phyloP scores from a whole-genome alignment of 768 basidiomycete species.

The Naganishia vishniacii region DNA sequence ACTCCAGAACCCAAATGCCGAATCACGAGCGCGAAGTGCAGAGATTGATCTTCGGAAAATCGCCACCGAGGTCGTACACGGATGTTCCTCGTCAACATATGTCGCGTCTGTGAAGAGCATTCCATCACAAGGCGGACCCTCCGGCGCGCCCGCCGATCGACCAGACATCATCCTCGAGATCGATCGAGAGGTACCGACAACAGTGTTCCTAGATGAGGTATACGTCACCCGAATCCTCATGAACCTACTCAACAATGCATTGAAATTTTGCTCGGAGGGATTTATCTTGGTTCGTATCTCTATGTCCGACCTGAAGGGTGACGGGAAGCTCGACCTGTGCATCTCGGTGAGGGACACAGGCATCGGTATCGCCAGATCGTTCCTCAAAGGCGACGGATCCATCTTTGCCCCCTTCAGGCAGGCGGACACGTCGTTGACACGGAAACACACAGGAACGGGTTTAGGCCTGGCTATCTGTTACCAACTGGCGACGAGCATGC shows the following conservation, averaged over 20 bases:
- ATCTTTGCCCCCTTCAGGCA: conserved; percentile 22
- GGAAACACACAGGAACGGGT: conserved; percentile 22
- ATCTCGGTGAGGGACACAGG: conserved; percentile 22
- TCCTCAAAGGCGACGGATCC: neutral
- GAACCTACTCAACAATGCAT: conserved; percentile 25
- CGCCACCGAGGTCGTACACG: conserved; percentile 9
- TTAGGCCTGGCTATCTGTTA: conserved; percentile 22
- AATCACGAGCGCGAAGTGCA: conserved; percentile 15
- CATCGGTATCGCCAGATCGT: conserved; percentile 13
- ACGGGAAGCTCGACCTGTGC: neutral
- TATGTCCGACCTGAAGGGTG: conserved; percentile 5
- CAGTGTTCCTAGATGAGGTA: conserved; percentile 23
- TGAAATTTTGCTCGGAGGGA: conserved; percentile 23
- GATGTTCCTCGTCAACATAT: conserved; percentile 17
- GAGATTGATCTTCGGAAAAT: conserved; percentile 20
- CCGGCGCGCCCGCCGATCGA: conserved; percentile 1
- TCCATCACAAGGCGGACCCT: neutral
- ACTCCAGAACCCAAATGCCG: conserved; percentile 18
- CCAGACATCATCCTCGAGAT: conserved; percentile 19
- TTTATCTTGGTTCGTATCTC: conserved; percentile 20
- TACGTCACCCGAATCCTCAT: conserved; percentile 21
- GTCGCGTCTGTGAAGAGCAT: conserved; percentile 2
- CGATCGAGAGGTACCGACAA: conserved; percentile 1
- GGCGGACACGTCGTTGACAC: conserved; percentile 17
- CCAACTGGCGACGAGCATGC: conserved; percentile 21